Conservation (phyloP, 2,329 filamentous ascomycete genomes). For the Simplicillium sp. region DNA sequence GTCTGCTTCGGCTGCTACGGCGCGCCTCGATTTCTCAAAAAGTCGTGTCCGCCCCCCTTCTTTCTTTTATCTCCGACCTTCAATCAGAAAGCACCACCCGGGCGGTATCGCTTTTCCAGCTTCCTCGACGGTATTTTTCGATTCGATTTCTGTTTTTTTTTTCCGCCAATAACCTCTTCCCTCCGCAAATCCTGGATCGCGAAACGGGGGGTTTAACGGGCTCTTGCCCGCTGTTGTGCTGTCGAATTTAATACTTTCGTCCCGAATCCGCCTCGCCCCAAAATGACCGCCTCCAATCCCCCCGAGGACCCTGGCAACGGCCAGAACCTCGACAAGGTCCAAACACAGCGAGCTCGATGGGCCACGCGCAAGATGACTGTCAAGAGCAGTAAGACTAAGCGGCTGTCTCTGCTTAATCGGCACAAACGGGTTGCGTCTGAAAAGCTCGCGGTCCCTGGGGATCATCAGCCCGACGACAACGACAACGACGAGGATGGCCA, state of each 20-base stretch:
- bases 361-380: slow-evolving; percentile 82
- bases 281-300: slow-evolving; percentile 21
- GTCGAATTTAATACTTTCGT: background rate
- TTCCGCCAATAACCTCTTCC: background rate
- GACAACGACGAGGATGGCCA: slow-evolving; percentile 18
- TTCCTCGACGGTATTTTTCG: no score
- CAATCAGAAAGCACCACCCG: no score
- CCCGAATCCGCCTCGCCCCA: slow-evolving; percentile 6
- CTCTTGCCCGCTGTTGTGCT: slow-evolving; percentile 24
- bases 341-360: slow-evolving; percentile 80
- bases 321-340: slow-evolving; percentile 12
- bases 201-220: slow-evolving; percentile 24
- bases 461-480: slow-evolving; percentile 18
- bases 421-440: slow-evolving; percentile 54
- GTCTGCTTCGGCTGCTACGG: no score
- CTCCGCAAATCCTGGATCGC: slow-evolving; percentile 22
- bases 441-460: slow-evolving; percentile 46
- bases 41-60: no score
- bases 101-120: no score
- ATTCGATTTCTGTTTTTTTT: background rate
- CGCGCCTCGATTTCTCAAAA: no score
- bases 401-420: slow-evolving; percentile 72
- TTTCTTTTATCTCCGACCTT: no score
- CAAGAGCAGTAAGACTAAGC: slow-evolving; percentile 67
- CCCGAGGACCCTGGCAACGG: slow-evolving; percentile 17